Evolutionary conservation across 148 eudicot species (phyloP).

Genomic region (Selenicereus undatus): DNA sequence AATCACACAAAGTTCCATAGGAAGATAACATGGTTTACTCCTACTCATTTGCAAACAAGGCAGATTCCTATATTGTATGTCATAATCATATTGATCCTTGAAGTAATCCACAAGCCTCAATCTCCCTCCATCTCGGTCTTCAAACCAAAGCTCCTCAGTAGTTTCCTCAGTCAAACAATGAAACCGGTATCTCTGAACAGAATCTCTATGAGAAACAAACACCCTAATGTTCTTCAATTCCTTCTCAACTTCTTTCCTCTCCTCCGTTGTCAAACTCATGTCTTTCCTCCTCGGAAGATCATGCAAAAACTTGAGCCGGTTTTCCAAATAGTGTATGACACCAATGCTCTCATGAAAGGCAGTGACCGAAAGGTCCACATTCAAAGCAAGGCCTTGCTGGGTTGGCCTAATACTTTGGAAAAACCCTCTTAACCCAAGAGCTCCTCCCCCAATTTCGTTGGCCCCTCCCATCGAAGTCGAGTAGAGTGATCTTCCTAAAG

Average conservation of each 20-base stretch:
- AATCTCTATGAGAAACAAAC: constrained; percentile 86
- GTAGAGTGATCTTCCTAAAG: constrained; percentile 68
- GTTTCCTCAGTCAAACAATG: constrained; percentile 68
- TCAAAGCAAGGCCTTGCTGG: constrained; percentile 89
- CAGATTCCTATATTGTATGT: constrained; percentile 64
- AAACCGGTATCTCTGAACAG: constrained; percentile 72
- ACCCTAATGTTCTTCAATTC: constrained; percentile 70
- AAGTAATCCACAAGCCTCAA: constrained; percentile 64
- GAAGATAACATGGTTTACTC: constrained; percentile 82
- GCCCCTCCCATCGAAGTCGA: constrained; percentile 72
- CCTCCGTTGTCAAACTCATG: constrained; percentile 44
- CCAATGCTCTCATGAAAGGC: constrained; percentile 94
- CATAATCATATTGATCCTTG: constrained; percentile 84
- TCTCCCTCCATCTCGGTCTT: constrained; percentile 61
- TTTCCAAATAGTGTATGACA: constrained; percentile 64
- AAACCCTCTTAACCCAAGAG: constrained; percentile 74
- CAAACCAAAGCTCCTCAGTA: constrained; percentile 73
- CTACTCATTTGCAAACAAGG: constrained; percentile 91
- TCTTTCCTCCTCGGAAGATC: constrained; percentile 47
- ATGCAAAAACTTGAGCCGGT: constrained; percentile 56
- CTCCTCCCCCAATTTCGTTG: constrained; percentile 84
- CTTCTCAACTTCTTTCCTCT: constrained; percentile 72
- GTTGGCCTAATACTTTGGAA: constrained; percentile 93
- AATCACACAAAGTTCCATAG: constrained; percentile 93
- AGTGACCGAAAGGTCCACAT: constrained; percentile 81